Base-by-base conservation (phyloP, 768 basidiomycete genomes). In the Lyophyllum shimeji region DNA sequence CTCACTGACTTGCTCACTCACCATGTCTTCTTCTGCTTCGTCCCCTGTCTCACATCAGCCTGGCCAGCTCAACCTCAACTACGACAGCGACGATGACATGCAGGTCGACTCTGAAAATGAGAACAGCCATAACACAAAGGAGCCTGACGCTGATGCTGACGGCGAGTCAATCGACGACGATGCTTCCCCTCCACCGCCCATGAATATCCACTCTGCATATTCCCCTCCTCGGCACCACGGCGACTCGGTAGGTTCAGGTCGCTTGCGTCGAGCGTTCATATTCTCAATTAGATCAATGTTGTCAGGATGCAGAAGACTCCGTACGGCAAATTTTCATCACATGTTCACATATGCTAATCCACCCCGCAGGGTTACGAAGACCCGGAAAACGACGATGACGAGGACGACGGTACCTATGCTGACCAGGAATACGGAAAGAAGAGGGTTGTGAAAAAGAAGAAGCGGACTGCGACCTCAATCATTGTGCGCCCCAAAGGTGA, bases 361-460 rank as follows among this genome's bases (percentile, higher is more conserved):
- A 65, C 50, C 65, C 58, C 64, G 45, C 61, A 80, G 82, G 80
- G 73, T 56, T 80, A 76, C 58, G 70, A 78, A 47, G 82, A 82
- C 60, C 76, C 83, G 70, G 86, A 78, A 27, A 86, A 89, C 59
- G 85, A 79, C 45, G 81, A 86, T 51, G 79, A 85, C 18, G 86
- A 86, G 18, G 86, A 85, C 56, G 89, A 92, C 65, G 86, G 81
- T 59, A 87, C 89, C 50, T 92, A 90, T 66, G 89, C 82, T 46
- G 88, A 90, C 65, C 85, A 87, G 65, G 85, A 87, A 66, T 88
- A 87, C 66, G 83, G 74, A 55, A 84, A 82, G 76, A 88, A 87
- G 79, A 88, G 83, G 69, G 74, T 76, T 45, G 72, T 73, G 8
- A 85, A 82, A 71, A 89, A 85, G 80, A 90, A 89, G 77, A 87